phyloP scores from a whole-genome alignment of 2,329 filamentous ascomycete genomes.

The Trichophyton simii region DNA sequence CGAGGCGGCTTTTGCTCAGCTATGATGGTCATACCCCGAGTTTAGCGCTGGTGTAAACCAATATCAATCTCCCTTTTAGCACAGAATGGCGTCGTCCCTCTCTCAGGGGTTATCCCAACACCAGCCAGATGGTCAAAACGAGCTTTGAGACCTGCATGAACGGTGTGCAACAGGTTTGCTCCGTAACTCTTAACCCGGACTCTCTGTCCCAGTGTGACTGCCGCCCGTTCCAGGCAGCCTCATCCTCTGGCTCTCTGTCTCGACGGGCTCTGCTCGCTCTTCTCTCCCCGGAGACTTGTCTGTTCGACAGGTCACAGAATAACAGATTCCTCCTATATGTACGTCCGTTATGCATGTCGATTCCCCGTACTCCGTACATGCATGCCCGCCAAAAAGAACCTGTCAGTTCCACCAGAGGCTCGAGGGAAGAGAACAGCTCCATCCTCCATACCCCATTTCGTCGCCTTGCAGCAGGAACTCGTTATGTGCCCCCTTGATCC shows the following conservation, averaged over 20 bases:
- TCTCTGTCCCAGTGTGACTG: neutral
- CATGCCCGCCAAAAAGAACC: neutral
- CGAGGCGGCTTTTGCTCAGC: neutral
- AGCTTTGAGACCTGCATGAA: conserved; percentile 4
- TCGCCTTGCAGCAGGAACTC: neutral
- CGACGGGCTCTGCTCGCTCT: neutral
- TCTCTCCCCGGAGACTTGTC: neutral
- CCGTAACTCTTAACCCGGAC: neutral
- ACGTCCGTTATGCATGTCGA: neutral
- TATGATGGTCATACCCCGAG: neutral
- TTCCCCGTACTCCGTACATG: neutral
- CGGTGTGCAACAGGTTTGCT: conserved; percentile 1
- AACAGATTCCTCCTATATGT: too few species aligned
- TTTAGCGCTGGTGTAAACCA: neutral
- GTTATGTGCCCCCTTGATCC: neutral
- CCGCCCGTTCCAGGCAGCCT: neutral
- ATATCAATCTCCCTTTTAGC: neutral
- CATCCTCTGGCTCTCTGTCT: neutral
- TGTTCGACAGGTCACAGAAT: neutral
- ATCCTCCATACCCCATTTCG: neutral
- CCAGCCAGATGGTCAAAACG: neutral
- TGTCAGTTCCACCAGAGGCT: neutral
- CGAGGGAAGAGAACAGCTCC: neutral
- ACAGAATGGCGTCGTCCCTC: neutral
- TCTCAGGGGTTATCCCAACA: neutral